Base-by-base conservation (phyloP, 176 grass and related monocot genomes). In the Lolium rigidum region DNA sequence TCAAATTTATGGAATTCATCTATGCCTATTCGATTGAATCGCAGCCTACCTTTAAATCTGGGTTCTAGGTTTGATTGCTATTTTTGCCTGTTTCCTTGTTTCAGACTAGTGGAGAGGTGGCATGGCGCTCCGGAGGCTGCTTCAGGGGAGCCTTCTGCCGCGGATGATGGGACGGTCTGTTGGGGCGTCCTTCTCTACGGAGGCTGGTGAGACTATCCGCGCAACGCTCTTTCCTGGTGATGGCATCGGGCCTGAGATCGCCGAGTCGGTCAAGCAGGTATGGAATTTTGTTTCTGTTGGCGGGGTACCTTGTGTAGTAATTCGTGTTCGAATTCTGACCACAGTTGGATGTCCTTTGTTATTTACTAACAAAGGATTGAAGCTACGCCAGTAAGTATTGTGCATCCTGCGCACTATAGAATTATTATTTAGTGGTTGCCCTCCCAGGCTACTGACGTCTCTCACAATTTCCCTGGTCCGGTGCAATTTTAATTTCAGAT, bases 241-340 rank as follows among this genome's bases (percentile, higher is more conserved):
- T 50, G 96, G 96, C 28, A 94, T 98, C 86, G 96, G 96, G 46
- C 96, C 96, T 15, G 96, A 98, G 84, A 98, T 98, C 74, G 96
- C 96, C 0, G 88, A 95, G 39, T 94, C 96, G 1, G 92, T 98
- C 52, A 95, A 98, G 79, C 90, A 98, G 92, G 96, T 98, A 83
- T 16, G 2, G 1, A 62, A 37, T 49, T 79, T 50, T 4, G 18
- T 20, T 76, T 56, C n/a, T 6, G 1, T 39, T 41, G 54, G 35
- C 21, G 1, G 12, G 39, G 13, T 85, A 63, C 48, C 12, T 21
- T 47, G 31, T 61, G 79, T 82, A 46, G 61, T 49, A 74, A 4
- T 39, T 67, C 74, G n/a, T 78, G n/a, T 69, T 6, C 1, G 7
- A 43, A 43, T 43, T 43, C 41, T 43, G 41, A 43, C 41, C 41